Conservation (phyloP, 495 filamentous ascomycete species). For the Immersiella caudata region DNA sequence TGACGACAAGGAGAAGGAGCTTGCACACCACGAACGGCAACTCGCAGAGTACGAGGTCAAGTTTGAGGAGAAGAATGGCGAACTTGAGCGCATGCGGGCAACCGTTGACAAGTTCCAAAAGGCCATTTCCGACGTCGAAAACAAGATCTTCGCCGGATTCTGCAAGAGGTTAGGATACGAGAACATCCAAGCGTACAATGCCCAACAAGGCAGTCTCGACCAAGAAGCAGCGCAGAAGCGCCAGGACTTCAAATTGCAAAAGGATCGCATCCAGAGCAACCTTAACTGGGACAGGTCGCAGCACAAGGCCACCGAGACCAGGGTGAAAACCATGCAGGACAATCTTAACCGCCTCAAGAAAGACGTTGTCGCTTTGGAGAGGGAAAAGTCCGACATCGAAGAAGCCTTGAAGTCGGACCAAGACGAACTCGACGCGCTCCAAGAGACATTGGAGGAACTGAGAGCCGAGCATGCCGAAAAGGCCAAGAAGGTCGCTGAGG, state of each 20-base stretch:
- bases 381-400: constrained; percentile 73
- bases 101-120: constrained; percentile 69
- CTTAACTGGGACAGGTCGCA: constrained; percentile 76
- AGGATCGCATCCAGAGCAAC: constrained; percentile 75
- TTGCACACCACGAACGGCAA: constrained; percentile 69
- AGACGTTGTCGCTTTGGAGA: constrained; percentile 68
- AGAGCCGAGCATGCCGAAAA: constrained; percentile 67
- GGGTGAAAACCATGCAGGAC: constrained; percentile 68
- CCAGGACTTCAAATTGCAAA: constrained; percentile 82
- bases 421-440: constrained; percentile 75
- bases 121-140: constrained; percentile 83
- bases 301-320: constrained; percentile 65
- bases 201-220: constrained; percentile 86
- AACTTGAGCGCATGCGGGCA: constrained; percentile 65
- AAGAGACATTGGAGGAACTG: constrained; percentile 68
- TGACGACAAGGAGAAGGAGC: constrained; percentile 80
- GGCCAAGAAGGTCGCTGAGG: constrained; percentile 74
- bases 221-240: constrained; percentile 86
- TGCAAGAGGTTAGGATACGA: constrained; percentile 85
- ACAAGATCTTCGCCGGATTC: constrained; percentile 85
- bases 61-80: constrained; percentile 68
- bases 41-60: constrained; percentile 76
- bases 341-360: constrained; percentile 65
- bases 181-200: constrained; percentile 90
- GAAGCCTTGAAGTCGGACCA: constrained; percentile 69